Evolutionary conservation across 2,329 filamentous ascomycete genomes (phyloP), one percentile per base, ranked within the genome.

Genomic region (Phialophora expanda): DNA sequence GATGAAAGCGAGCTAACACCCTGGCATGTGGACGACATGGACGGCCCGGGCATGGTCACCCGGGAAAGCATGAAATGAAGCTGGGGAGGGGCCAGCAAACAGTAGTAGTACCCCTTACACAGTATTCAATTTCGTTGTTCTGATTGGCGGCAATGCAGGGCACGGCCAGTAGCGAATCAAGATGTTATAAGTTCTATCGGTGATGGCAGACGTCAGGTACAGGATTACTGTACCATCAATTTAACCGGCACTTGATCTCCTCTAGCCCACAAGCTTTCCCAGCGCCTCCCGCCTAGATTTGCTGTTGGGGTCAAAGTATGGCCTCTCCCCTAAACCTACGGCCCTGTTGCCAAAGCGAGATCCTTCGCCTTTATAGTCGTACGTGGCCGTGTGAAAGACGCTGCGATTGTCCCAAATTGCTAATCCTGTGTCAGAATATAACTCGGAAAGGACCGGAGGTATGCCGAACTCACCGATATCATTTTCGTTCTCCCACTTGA

Each of bases 401-500:
- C 71, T 71, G 28, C 76, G 67, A 46, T 77, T 77, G 64, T 78
- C 76, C 76, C 76, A 78, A 54, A 76, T 75, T 11, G 75, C 74
- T 74, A 62, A 20, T 24, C 1, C 26, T 12, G 38, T 58, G 34
- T 41, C 14, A 41, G 34, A n/a, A 2, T 3, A 1, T 6, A 5
- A 22, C 28, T 7, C 26, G 20, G 34, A 11, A 56, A 26, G 20
- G 24, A 26, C 26, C 28, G 8, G 14, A 17, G 14, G n/a, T n/a
- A 34, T 28, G n/a, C 20, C 34, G 30, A 24, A 62, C 76, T 72
- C 69, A 76, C 79, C 73, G 72, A 83, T 76, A 71, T 83, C 81
- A 67, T 85, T 82, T 66, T 74, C 68, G 66, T 82, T 82, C 73
- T 77, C 75, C 83, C 83, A 85, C 67, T 79, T 77, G 69, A 81